Percentiles rank a stretch among this genome's conserved stretches.
Evolutionary conservation across 352 stramenopile genomes (phyloP).

Genomic region (Globisporangium acanthophoron): DNA sequence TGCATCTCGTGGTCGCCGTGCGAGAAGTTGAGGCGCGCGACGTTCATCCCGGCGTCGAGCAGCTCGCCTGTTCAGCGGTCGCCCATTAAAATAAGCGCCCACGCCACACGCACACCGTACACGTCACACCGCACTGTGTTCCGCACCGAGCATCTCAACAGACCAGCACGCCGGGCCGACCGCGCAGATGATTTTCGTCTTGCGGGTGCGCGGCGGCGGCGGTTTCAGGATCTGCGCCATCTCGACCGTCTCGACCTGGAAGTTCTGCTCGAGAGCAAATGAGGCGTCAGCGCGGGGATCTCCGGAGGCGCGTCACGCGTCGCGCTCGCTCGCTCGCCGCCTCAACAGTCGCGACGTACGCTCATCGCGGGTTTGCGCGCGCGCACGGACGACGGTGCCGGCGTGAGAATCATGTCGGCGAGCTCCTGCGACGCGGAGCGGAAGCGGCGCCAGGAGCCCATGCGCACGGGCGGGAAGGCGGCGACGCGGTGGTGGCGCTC

Average conservation of each 20-base stretch:
- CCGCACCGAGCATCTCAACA: constrained; percentile 90
- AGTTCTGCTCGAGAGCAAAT: constrained; percentile 27
- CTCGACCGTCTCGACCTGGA: constrained; percentile 57
- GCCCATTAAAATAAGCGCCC: background rate
- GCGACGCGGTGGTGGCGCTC: constrained; percentile 32
- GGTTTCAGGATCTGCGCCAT: constrained; percentile 67
- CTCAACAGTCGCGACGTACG: constrained; percentile 1
- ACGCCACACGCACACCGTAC: background rate
- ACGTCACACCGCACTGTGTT: background rate
- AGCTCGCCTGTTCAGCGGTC: constrained; percentile 34
- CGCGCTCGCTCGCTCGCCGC: too few relatives aligned
- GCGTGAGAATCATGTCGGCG: constrained; percentile 39
- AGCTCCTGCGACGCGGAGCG: constrained; percentile 64
- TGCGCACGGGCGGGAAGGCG: constrained; percentile 50
- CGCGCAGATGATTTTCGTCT: constrained; percentile 99
- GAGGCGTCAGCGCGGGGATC: too few relatives aligned
- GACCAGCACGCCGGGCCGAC: constrained; percentile 97
- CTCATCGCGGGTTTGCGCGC: constrained; percentile 32
- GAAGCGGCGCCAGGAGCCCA: constrained; percentile 61
- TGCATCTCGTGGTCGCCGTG: constrained; percentile 97
- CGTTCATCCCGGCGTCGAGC: constrained; percentile 92
- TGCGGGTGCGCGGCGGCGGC: constrained; percentile 51
- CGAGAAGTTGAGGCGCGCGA: constrained; percentile 99
- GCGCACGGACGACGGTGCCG: constrained; percentile 24
- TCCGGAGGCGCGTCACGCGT: too few relatives aligned